Base-by-base conservation (phyloP, 1,284 basidiomycete genomes). In the Boletus holoroseus region DNA sequence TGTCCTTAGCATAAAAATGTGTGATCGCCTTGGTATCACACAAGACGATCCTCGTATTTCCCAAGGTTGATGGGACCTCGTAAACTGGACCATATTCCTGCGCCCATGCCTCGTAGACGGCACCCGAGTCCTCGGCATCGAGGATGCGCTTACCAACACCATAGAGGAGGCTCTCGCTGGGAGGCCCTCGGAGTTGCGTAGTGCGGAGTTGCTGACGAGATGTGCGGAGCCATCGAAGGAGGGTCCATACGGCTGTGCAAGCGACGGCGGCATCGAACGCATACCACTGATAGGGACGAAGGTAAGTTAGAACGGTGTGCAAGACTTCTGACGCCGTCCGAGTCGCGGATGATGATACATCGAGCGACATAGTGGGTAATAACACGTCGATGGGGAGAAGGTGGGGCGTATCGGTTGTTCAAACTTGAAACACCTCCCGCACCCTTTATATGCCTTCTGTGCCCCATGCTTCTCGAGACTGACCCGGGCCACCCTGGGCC, bases 1-100 rank as follows among this genome's bases (percentile, higher is more conserved):
- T 75, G 49, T 81, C 80, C 47, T 69, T 73, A 3, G 2, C 38
- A 40, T 54, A n/a, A 16, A 48, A 57, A 22, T 55, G 55, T 4
- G 42, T 45, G 37, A 50, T 54, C 1, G 79, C 79, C 59, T 75
- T 79, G 1, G 78, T 74, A 57, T 56, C 57, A 11, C 46, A 48
- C 27, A 57, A n/a, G 7, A 59, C 3, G 5, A 81, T 62, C 30
- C 63, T 63, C 7, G 58, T 68, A 0, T 59, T 59, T 3, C 79
- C 77, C 32, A 82, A 58, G 0, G 68, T 62, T 2, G 64, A 66
- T 3, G 77, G 75, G 18, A 77, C 58, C 31, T 31, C 28, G 22
- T 54, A 57, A 11, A 32, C 54, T 0, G 32, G 27, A 3, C 58
- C 50, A 8, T 49, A 55, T 31, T 55, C 53, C 16, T 43, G 37